Evolutionary conservation across 768 basidiomycete genomes (phyloP), one percentile per base, ranked within the genome.

Genomic region (Cystofilobasidium capitatum): DNA sequence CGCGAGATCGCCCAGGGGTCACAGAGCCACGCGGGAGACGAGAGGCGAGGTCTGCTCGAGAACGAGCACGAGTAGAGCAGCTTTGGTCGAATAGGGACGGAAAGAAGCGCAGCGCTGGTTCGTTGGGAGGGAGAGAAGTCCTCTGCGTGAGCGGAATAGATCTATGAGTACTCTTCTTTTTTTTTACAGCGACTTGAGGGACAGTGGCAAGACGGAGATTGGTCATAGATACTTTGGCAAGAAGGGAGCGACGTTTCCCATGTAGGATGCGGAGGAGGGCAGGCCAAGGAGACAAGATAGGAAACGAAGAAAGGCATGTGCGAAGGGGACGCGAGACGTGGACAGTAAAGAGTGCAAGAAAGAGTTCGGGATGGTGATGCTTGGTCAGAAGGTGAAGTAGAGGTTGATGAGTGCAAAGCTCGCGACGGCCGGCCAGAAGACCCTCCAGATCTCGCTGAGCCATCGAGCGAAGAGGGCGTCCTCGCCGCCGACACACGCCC

Each of bases 231-330:
- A n/a, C n/a, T n/a, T n/a, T n/a, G n/a, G n/a, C n/a, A n/a, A n/a
- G n/a, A n/a, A n/a, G n/a, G n/a, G n/a, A n/a, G n/a, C n/a, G n/a
- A n/a, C n/a, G n/a, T n/a, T n/a, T n/a, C n/a, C n/a, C n/a, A n/a
- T n/a, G n/a, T n/a, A n/a, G n/a, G n/a, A n/a, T n/a, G n/a, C n/a
- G n/a, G n/a, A n/a, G n/a, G n/a, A n/a, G n/a, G n/a, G n/a, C n/a
- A n/a, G n/a, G n/a, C n/a, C n/a, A n/a, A n/a, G n/a, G n/a, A n/a
- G n/a, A n/a, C n/a, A n/a, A n/a, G n/a, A n/a, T n/a, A n/a, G n/a
- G n/a, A n/a, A n/a, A n/a, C n/a, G n/a, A n/a, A n/a, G n/a, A 24
- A 49, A 49, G 49, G 49, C 26, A 54, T 54, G 49, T 29, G 40
- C 10, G 10, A 42, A 20, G 20, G 40, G 40, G 45, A 22, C 45